phyloP scores from a whole-genome alignment of 2,329 filamentous ascomycete species.

The Scytalidium lignicola region DNA sequence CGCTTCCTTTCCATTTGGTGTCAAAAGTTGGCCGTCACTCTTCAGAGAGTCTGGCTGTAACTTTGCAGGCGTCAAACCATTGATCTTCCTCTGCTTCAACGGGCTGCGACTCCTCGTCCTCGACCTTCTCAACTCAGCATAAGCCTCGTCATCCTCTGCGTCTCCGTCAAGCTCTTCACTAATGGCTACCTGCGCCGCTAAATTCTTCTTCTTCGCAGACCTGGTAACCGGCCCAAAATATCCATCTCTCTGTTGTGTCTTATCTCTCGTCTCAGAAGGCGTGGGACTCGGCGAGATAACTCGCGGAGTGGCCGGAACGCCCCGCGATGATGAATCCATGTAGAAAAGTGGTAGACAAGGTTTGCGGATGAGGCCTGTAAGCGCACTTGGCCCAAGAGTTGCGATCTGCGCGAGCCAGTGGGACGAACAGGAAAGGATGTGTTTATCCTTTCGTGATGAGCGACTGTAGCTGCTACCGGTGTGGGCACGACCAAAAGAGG shows the following conservation, averaged over 20 bases:
- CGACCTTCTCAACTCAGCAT: conserved; percentile 20
- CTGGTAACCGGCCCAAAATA: conserved; percentile 74
- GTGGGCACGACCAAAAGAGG: conserved; percentile 18
- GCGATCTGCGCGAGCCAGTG: conserved; percentile 44
- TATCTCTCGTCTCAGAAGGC: conserved; percentile 50
- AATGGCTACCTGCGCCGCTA: conserved; percentile 54
- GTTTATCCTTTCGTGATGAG: conserved; percentile 45
- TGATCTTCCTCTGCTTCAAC: conserved; percentile 41
- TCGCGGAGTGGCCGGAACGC: conserved; percentile 72
- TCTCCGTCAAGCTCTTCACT: conserved; percentile 49
- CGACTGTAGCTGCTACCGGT: conserved; percentile 20
- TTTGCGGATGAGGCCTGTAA: conserved; percentile 51
- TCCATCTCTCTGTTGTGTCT: conserved; percentile 42
- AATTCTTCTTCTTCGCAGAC: conserved; percentile 60
- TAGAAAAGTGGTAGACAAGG: conserved; percentile 57
- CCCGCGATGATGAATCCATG: conserved; percentile 31
- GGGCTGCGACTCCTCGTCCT: conserved; percentile 27
- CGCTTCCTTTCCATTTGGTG: conserved; percentile 32
- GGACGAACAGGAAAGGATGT: conserved; percentile 36
- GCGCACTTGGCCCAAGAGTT: conserved; percentile 40
- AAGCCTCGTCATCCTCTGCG: conserved; percentile 43
- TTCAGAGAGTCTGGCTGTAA: conserved; percentile 36
- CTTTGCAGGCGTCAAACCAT: conserved; percentile 48
- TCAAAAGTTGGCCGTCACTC: conserved; percentile 19
- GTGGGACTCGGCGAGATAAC: conserved; percentile 88